A percentile compares a stretch with the other conserved stretches of the same genome.
These are phyloP conservation scores for Flaveria trinervia DNA, from an alignment of 129 eudicot genomes.

Conservation along the genomic window DNA sequence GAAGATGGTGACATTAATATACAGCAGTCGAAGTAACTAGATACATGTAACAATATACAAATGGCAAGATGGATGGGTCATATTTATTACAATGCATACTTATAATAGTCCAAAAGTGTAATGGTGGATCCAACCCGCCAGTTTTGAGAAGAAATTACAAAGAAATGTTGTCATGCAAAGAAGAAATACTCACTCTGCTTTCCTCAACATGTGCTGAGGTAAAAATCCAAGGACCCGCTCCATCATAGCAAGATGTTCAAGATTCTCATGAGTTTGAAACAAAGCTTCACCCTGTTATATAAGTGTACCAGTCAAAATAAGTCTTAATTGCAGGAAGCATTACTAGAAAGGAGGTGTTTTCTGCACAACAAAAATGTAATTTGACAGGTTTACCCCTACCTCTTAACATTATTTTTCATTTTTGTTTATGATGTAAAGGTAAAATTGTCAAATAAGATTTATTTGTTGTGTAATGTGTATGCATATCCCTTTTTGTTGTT, in stretches of 20 bases:
- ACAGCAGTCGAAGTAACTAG: not conserved
- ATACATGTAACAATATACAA: not conserved
- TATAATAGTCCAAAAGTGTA: not conserved
- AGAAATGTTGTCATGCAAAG: not conserved
- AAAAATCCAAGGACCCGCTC: conserved; percentile 69
- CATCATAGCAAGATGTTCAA: conserved; percentile 94
- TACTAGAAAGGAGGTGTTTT: not conserved
- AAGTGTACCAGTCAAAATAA: conserved; percentile 18
- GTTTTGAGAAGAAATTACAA: not conserved
- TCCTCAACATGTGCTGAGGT: conserved; percentile 65
- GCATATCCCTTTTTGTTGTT: not conserved
- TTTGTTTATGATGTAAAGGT: not conserved
- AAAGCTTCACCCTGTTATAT: conserved; percentile 67
- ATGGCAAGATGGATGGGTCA: not conserved
- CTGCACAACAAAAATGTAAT: not conserved
- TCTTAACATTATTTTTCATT: not conserved
- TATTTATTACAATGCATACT: not conserved
- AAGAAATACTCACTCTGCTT: conserved; percentile 54
- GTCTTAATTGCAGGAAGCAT: not conserved
- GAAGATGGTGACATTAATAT: not conserved
- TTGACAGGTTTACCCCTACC: not conserved
- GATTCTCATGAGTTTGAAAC: conserved; percentile 77
- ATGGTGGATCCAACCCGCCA: not conserved
- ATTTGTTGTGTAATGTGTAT: not conserved
- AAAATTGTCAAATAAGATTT: not conserved